Evolutionary conservation across 345 rosid species (phyloP).

Genomic region (Ricinus communis): DNA sequence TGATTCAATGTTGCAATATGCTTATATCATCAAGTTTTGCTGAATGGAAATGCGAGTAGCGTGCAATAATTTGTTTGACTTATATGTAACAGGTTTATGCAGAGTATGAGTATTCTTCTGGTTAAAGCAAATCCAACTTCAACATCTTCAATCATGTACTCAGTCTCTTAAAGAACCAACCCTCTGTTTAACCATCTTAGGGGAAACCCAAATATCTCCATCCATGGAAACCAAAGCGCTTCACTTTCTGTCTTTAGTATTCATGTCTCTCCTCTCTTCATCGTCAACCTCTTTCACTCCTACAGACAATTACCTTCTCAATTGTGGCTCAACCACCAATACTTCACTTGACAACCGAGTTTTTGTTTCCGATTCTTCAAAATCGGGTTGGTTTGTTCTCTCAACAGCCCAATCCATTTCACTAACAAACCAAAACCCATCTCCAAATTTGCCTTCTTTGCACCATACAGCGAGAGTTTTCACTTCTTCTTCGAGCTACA

Average conservation of each 20-base stretch:
- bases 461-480: slow-evolving; percentile 72
- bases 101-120: slow-evolving; percentile 92
- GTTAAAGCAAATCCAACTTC: too few species aligned
- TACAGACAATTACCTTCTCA: slow-evolving; percentile 69
- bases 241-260: slow-evolving; percentile 28
- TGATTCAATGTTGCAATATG: background rate
- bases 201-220: slow-evolving; percentile 1
- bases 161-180: background rate
- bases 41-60: slow-evolving; percentile 11
- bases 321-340: slow-evolving; percentile 63
- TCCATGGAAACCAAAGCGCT: slow-evolving; percentile 36
- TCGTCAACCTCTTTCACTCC: slow-evolving; percentile 61
- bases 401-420: slow-evolving; percentile 46
- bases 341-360: slow-evolving; percentile 51
- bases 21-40: background rate
- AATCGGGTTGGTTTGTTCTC: slow-evolving; percentile 39
- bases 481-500: slow-evolving; percentile 44
- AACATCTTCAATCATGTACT: background rate
- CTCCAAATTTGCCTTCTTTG: slow-evolving; percentile 48
- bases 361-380: slow-evolving; percentile 57
- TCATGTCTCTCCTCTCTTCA: slow-evolving; percentile 26
- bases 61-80: slow-evolving; percentile 17
- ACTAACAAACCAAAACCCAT: slow-evolving; percentile 49
- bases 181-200: background rate
- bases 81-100: slow-evolving; percentile 64